These are phyloP conservation scores for Lipomyces sp. DNA, from an alignment of 805 yeast genomes.

Conservation along the genomic window DNA sequence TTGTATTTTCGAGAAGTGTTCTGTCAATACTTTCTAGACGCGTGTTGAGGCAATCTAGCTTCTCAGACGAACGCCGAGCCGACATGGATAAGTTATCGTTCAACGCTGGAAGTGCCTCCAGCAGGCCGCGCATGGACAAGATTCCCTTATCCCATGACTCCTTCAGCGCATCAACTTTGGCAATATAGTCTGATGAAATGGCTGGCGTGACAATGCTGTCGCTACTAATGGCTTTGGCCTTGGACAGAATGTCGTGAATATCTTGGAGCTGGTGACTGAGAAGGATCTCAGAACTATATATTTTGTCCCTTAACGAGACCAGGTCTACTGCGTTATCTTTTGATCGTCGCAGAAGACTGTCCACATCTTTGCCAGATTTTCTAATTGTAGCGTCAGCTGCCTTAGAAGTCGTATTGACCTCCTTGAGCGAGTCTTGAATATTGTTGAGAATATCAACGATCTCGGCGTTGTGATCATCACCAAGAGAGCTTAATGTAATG, in stretches of 20 bases:
- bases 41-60: neutral
- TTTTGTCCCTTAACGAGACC: slow-evolving; percentile 36
- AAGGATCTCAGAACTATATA: slow-evolving; percentile 33
- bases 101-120: neutral
- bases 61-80: neutral
- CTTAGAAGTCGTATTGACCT: slow-evolving; percentile 43
- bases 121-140: neutral
- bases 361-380: slow-evolving; percentile 45
- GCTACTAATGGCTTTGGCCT: neutral
- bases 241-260: neutral
- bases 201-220: neutral
- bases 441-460: slow-evolving; percentile 36
- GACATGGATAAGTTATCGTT: neutral
- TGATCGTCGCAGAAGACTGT: slow-evolving; percentile 45
- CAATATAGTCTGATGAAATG: neutral
- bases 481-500: neutral
- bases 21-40: neutral
- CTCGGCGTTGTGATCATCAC: slow-evolving; percentile 33
- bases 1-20: neutral
- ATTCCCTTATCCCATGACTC: neutral
- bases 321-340: slow-evolving; percentile 48
- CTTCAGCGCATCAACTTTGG: neutral
- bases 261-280: slow-evolving; percentile 17
- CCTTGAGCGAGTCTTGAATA: slow-evolving; percentile 42
- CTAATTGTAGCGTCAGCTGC: slow-evolving; percentile 45